Evolutionary conservation across 2,329 filamentous ascomycete species (phyloP).

Genomic region (Beauveria sp.): DNA sequence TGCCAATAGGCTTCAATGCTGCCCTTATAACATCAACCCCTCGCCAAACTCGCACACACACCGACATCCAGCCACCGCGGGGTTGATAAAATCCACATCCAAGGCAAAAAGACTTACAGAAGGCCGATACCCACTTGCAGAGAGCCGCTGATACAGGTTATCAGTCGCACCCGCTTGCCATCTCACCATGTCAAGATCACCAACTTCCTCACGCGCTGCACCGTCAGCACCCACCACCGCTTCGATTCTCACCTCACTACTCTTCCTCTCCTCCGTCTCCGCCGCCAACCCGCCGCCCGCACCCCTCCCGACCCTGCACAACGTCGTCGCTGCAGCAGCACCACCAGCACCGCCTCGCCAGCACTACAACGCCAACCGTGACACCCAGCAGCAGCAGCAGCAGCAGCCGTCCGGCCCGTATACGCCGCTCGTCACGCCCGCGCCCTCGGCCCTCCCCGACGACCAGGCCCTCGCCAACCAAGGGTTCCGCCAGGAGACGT

Average conservation of each 20-base stretch:
- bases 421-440: constrained; percentile 24
- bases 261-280: neutral
- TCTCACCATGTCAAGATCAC: neutral
- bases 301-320: neutral
- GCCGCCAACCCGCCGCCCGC: neutral
- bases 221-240: neutral
- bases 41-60: neutral
- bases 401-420: constrained; percentile 13
- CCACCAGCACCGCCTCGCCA: neutral
- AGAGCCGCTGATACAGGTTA: neutral
- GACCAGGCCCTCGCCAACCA: constrained; percentile 22
- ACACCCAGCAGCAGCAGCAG: neutral
- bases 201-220: neutral
- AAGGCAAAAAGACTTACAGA: neutral
- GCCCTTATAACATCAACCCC: neutral
- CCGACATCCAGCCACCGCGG: neutral
- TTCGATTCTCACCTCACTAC: neutral
- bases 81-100: neutral
- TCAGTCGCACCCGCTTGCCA: neutral
- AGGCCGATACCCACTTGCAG: neutral
- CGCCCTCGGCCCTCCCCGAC: constrained; percentile 24
- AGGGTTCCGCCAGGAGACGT: constrained; percentile 26
- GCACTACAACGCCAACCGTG: constrained; percentile 3
- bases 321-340: neutral
- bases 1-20: neutral